Evolutionary conservation across 192 early-diverging fungal genomes (phyloP).

Genomic region (Entomortierella chlamydospora): DNA sequence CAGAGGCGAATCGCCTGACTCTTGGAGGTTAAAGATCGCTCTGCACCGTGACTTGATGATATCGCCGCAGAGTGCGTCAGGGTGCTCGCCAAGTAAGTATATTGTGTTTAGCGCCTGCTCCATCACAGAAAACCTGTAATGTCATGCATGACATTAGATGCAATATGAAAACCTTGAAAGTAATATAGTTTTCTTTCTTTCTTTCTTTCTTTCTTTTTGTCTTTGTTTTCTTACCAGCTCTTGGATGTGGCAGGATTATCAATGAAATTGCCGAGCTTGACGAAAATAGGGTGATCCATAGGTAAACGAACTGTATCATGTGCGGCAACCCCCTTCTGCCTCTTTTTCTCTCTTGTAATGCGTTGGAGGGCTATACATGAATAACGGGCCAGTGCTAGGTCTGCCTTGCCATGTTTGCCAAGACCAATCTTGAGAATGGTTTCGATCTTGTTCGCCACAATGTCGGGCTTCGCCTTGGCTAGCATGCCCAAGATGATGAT

Average conservation of each 20-base stretch:
- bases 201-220: too few relatives aligned
- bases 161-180: background rate
- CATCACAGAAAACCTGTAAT: conserved; percentile 87
- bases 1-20: conserved; percentile 65
- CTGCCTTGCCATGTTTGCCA: conserved; percentile 82
- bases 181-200: too few relatives aligned
- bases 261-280: conserved; percentile 59
- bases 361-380: conserved; percentile 95
- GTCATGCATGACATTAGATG: background rate
- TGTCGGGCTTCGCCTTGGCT: conserved; percentile 84
- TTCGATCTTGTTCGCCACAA: conserved; percentile 90
- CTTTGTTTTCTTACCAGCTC: conserved; percentile 60
- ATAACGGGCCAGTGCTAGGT: conserved; percentile 87
- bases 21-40: conserved; percentile 69
- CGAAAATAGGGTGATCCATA: conserved; percentile 69
- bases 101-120: conserved; percentile 97
- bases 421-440: conserved; percentile 86
- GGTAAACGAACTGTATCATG: conserved; percentile 57
- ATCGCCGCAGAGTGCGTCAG: conserved; percentile 82
- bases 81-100: conserved; percentile 90
- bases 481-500: conserved; percentile 95
- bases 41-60: conserved; percentile 78
- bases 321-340: conserved; percentile 66
- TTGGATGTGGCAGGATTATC: conserved; percentile 57
- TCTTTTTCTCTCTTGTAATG: conserved; percentile 69